Percentiles rank a stretch among this genome's conserved stretches.
Evolutionary conservation across 2,329 filamentous ascomycete species (phyloP).

Genomic region (Colletotrichum somersetense): DNA sequence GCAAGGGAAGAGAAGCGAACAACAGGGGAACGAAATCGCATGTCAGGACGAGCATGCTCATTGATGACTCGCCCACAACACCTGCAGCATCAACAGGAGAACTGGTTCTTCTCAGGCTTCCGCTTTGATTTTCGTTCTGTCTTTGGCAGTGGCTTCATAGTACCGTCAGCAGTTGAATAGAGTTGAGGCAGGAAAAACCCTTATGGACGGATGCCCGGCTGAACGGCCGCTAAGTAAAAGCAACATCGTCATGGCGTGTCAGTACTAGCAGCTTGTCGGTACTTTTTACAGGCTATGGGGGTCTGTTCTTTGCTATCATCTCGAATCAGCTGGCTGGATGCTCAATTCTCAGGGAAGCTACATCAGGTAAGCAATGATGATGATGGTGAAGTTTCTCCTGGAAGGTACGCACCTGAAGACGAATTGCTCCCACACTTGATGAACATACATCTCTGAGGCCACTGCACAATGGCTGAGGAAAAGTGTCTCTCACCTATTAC

Average conservation of each 20-base stretch:
- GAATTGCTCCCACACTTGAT: not conserved
- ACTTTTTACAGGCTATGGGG: not conserved
- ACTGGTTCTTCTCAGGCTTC: not conserved
- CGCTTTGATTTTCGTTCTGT: not conserved
- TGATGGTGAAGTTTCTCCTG: not conserved
- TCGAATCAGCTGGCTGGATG: not conserved
- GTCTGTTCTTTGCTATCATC: not conserved
- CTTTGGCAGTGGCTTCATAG: not conserved
- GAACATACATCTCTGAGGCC: not conserved
- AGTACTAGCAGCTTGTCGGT: not conserved
- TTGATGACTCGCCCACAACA: constrained; percentile 17
- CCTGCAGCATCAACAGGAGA: constrained; percentile 24
- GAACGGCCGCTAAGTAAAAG: too few relatives aligned
- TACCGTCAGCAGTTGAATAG: not conserved
- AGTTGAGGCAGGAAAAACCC: not conserved
- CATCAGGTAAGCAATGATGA: not conserved
- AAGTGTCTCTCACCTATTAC: too few relatives aligned
- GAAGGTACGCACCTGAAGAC: not conserved
- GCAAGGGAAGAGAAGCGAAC: not conserved
- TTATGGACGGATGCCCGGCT: too few relatives aligned
- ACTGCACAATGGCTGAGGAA: not conserved
- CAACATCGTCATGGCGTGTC: too few relatives aligned
- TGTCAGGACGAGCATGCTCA: constrained; percentile 2
- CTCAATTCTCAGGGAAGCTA: not conserved
- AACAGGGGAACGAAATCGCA: not conserved